A percentile compares a stretch with the other conserved stretches of the same genome.
phyloP scores from a whole-genome alignment of 805 yeast genomes.

The Candida arabinofermentans region DNA sequence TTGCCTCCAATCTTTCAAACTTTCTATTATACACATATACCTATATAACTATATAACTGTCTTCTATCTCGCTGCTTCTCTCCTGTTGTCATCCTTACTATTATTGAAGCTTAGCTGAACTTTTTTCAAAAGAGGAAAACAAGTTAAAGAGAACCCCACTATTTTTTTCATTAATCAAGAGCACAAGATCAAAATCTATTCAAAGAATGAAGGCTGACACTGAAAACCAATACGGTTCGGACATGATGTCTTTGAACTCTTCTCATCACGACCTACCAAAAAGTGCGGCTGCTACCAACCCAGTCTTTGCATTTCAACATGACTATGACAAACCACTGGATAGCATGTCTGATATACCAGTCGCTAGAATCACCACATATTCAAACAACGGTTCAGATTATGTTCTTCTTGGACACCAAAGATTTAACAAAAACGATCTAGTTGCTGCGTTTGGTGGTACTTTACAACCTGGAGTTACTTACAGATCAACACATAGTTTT shows the following conservation, averaged over 20 bases:
- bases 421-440: conserved; percentile 58
- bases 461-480: conserved; percentile 62
- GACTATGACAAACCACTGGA: neutral
- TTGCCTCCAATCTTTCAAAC: neutral
- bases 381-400: conserved; percentile 26
- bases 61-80: too few species aligned
- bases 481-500: conserved; percentile 53
- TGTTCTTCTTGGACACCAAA: conserved; percentile 67
- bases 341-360: neutral
- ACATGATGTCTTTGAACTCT: neutral
- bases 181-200: too few species aligned
- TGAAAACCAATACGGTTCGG: conserved; percentile 2
- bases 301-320: neutral
- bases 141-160: too few species aligned
- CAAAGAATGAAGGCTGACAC: neutral
- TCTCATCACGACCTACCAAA: neutral
- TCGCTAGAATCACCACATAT: conserved; percentile 3
- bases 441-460: conserved; percentile 78
- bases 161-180: too few species aligned
- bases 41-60: too few species aligned
- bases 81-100: too few species aligned
- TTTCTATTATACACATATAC: neutral
- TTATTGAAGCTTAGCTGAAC: too few species aligned
- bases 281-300: neutral
- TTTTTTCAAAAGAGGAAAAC: neutral